Base-by-base conservation (phyloP, 306 rosid species). In the Lablab purpureus region DNA sequence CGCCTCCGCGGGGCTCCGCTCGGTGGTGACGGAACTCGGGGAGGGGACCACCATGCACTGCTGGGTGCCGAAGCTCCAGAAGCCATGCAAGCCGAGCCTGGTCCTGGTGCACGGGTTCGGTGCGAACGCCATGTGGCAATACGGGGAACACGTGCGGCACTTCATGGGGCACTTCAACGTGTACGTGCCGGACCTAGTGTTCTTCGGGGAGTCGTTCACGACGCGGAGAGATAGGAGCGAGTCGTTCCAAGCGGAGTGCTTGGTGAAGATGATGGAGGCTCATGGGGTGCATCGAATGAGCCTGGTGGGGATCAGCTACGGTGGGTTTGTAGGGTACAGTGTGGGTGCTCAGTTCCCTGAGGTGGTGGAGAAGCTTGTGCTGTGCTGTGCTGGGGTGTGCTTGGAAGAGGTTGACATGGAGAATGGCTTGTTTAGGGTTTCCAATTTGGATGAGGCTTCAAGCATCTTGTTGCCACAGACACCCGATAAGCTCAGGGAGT, bases 111-210 rank as follows among this genome's bases (percentile, higher is more conserved):
- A 93, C 12, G 97, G 97, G 10, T 90, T 93, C 22, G 97, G 96
- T 9, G 96, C 96, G 64, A 91, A 88, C 1, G 97, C 97, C 2
- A 93, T 87, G 92, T 93, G 96, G 94, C 97, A 93, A 79, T 91
- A 82, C 73, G 87, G 89, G 7, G 92, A 89, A 4, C 88, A 83
- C 72, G 71, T 93, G 32, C 71, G 80, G 0, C 87, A 83, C 21
- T 84, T 93, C 46, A 78, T 76, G 5, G 1, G 75, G 0, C 71
- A 55, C 0, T 93, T 89, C 82, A 89, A 93, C 25, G 89, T 93
- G 2, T 93, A 85, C 62, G 94, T 93, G 7, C 97, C 97, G 0
- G 97, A 93, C 65, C 92, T 93, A 19, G 68, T 93, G 21, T 93
- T 93, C 88, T 93, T 93, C 69, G 97, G 96, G 2, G 76, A 79